Percentiles rank a stretch among this genome's conserved stretches.
Conservation (phyloP, 2,329 filamentous ascomycete species). For the Simplicillium sp. region DNA sequence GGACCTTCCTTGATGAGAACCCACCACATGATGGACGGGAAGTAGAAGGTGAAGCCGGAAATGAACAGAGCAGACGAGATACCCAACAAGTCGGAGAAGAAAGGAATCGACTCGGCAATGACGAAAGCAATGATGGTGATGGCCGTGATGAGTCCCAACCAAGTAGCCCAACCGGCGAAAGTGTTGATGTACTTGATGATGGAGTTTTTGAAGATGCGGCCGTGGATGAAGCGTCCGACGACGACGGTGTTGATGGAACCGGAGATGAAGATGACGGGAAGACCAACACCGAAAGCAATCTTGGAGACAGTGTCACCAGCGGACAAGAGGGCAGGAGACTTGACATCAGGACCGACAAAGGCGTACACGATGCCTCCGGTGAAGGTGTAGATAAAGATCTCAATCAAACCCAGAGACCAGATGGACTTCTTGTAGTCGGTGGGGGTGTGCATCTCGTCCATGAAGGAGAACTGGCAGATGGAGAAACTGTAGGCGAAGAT, state of each 20-base stretch:
- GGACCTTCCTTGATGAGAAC: slow-evolving; percentile 24
- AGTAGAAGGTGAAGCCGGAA: slow-evolving; percentile 32
- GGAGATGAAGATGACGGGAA: slow-evolving; percentile 66
- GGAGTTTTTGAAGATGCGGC: slow-evolving; percentile 31
- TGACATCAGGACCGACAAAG: slow-evolving; percentile 54
- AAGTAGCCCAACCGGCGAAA: slow-evolving; percentile 37
- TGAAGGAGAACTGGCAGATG: slow-evolving; percentile 42
- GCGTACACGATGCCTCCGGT: slow-evolving; percentile 60
- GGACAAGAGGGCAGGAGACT: slow-evolving; percentile 59
- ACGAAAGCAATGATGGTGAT: slow-evolving; percentile 59
- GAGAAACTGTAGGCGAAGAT: slow-evolving; percentile 58
- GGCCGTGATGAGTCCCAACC: slow-evolving; percentile 47
- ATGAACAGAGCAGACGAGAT: slow-evolving; percentile 41
- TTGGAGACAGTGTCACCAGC: slow-evolving; percentile 50
- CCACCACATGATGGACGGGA: slow-evolving; percentile 33
- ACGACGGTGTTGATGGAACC: slow-evolving; percentile 57
- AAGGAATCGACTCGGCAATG: slow-evolving; percentile 64
- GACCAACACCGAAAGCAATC: slow-evolving; percentile 59
- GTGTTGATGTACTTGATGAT: slow-evolving; percentile 38
- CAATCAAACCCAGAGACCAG: slow-evolving; percentile 49
- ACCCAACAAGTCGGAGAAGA: slow-evolving; percentile 59
- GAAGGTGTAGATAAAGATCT: slow-evolving; percentile 57
- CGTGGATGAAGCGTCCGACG: slow-evolving; percentile 35
- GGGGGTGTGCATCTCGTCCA: slow-evolving; percentile 44
- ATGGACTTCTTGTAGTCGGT: slow-evolving; percentile 44